Base-by-base conservation (phyloP, 1,284 basidiomycete species). In the Meira nashicola region DNA sequence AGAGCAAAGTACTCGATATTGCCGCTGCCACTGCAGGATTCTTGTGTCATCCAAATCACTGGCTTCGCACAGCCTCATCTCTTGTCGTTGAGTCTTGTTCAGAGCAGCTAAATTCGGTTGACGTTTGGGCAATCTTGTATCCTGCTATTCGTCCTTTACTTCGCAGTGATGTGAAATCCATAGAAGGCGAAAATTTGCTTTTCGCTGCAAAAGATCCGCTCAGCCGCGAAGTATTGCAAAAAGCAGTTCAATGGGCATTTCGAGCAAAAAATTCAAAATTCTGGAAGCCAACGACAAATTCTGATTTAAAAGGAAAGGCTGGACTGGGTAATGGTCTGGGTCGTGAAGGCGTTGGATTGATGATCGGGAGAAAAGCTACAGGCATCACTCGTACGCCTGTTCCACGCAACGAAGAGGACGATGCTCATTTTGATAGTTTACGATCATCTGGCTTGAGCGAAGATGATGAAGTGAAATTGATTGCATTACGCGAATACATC, bases 41-140 rank as follows among this genome's bases (percentile, higher is more conserved):
- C 74, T 80, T 98, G 41, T 94, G 90, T 69, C 95, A 99, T 78
- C 94, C 95, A 0, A 94, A 96, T 78, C 80, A 86, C n/a, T 97
- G 94, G 93, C 89, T 98, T 71, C 90, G 96, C 83, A 89, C 92
- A 88, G 91, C 89, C 21, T 86, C 92, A 3, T 87, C 87, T 0
- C 90, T 96, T 74, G 87, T 98, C 49, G 86, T 90, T 0, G 86
- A 89, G 1, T 86, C 89, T 7, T 87, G 89, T 1, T 86, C 86
- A 49, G 86, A 87, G 62, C 83, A 94, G 8, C 87, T 89, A 0
- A 51, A 64, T 10, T 58, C 65, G 15, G 60, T 66, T 11, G 95
- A 98, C 73, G 86, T 90, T 10, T 98, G 95, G 95, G 94, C 92
- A 71, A 90, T 96, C 46, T 79, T 97, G 2, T 98, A 98, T 71